phyloP scores from a whole-genome alignment of 2,329 filamentous ascomycete genomes.

The Cercospora citrullina region DNA sequence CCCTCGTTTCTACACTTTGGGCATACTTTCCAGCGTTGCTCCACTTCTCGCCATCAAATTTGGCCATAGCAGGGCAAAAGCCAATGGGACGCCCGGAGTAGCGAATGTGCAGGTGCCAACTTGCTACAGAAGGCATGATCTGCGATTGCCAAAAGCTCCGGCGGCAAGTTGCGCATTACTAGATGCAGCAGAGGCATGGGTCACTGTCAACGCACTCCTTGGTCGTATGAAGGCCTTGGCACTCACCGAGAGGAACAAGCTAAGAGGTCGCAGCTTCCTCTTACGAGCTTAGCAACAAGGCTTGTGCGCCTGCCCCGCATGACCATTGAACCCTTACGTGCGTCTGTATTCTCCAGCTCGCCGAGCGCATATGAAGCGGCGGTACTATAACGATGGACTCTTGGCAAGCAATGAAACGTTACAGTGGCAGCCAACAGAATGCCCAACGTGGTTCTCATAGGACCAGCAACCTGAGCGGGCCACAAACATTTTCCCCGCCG shows the following conservation, averaged over 20 bases:
- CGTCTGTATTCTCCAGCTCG: not conserved
- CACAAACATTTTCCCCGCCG: no score
- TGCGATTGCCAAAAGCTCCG: not conserved
- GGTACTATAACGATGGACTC: not conserved
- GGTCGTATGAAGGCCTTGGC: not conserved
- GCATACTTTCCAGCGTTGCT: not conserved
- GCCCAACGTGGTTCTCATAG: not conserved
- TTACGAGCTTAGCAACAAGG: not conserved
- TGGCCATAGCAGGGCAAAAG: not conserved
- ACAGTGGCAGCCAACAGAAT: not conserved
- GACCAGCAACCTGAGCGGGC: not conserved
- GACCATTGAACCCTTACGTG: not conserved
- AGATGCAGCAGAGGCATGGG: not conserved
- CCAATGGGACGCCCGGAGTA: not conserved
- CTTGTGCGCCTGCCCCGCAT: not conserved
- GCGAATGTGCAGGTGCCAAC: not conserved
- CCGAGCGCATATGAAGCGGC: not conserved
- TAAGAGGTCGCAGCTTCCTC: not conserved
- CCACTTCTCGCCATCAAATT: no score
- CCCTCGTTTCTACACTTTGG: not conserved
- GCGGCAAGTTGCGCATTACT: not conserved
- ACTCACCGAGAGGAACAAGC: not conserved
- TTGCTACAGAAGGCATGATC: not conserved
- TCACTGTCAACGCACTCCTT: not conserved
- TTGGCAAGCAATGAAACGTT: not conserved